Base-by-base conservation (phyloP, 1,139 yeast species). In the Geotrichum cucujoidarum region DNA sequence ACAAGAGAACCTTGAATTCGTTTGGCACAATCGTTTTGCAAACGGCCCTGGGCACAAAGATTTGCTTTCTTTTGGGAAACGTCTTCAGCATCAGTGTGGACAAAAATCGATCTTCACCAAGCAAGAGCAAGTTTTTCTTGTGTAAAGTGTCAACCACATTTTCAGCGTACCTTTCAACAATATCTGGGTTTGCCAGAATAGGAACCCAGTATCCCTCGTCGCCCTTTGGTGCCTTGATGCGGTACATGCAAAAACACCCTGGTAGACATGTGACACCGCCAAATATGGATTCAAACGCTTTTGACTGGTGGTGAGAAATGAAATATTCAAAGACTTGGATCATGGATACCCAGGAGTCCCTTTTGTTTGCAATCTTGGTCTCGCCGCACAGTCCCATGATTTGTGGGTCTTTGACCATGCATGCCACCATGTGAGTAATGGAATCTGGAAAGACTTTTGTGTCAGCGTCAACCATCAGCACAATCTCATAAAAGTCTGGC, bases 161-260 rank as follows among this genome's bases (percentile, higher is more conserved):
- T 20, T 59, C 63, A 16, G 68, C 59, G 46, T 65, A 65, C 13
- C 64, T 57, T 37, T 58, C 60, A 16, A 65, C 65, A 40, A 65
- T 60, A 34, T 64, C 63, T 5, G 65, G 65, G 42, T 63, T 62
- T 24, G 62, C 66, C 32, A 65, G 57, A 35, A 65, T 53, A 11
- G 96, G 96, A 32, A 88, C 95, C 96, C 96, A 88, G 66, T 74
- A 83, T 13, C 63, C 62, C 25, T 59, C 57, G 8, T 57, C 57
- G 4, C 63, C 62, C 45, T 61, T 60, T 40, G 95, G 95, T 1
- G 95, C 75, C 43, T 66, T 63, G 46, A 65, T 55, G 6, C 69
- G 57, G 43, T 64, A 65, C 67, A 65, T 64, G 43, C 65, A 61
- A 55, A 65, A 65, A 55, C 69, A 65, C 25, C 69, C 69, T 2